Conservation (phyloP, 2,329 filamentous ascomycete species). For the Aspergillus caelatus region DNA sequence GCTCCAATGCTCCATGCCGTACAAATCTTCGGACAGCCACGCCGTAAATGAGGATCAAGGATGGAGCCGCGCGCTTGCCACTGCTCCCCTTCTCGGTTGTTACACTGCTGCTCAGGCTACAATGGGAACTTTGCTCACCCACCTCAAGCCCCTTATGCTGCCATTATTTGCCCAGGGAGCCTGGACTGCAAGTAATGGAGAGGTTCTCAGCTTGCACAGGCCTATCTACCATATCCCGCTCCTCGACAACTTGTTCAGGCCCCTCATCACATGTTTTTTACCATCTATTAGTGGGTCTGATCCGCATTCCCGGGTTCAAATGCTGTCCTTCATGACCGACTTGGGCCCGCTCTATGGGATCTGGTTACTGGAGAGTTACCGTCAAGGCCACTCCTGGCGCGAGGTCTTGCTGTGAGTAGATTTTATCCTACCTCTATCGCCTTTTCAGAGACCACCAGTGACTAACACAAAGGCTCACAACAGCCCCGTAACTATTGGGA, state of each 20-base stretch:
- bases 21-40: background rate
- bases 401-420: conserved; percentile 3
- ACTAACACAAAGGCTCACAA: background rate
- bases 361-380: conserved; percentile 12
- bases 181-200: conserved; percentile 8
- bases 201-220: background rate
- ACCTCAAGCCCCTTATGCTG: too few species aligned
- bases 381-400: background rate
- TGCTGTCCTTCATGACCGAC: conserved; percentile 12
- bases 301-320: background rate
- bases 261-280: conserved; percentile 9
- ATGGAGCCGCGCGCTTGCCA: conserved; percentile 1
- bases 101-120: background rate
- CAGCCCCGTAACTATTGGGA: conserved; percentile 1
- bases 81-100: background rate
- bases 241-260: conserved; percentile 5
- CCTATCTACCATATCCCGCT: conserved; percentile 8
- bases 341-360: conserved; percentile 8
- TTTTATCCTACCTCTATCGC: background rate
- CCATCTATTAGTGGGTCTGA: conserved; percentile 8
- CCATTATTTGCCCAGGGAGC: background rate
- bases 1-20: conserved; percentile 1
- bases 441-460: too few species aligned
- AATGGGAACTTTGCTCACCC: background rate
- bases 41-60: background rate